These are phyloP conservation scores for Geotrichum macrosporum DNA, from an alignment of 1,139 yeast species.

Conservation along the genomic window DNA sequence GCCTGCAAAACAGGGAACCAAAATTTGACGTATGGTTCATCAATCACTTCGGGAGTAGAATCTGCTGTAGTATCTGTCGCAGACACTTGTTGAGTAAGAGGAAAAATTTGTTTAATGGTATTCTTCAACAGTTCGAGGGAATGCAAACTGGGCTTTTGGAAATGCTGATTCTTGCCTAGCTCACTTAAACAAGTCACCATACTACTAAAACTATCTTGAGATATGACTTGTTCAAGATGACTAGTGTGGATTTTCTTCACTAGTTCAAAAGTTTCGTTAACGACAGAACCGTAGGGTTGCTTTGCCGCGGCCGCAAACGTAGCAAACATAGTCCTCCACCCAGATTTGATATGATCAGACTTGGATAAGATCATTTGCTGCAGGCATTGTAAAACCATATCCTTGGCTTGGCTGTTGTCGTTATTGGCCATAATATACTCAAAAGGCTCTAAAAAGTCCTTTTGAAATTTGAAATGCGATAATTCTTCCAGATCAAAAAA, in stretches of 20 bases:
- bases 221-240: conserved; percentile 58
- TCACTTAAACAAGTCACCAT: conserved; percentile 74
- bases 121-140: conserved; percentile 71
- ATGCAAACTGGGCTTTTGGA: conserved; percentile 75
- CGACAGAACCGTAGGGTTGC: conserved; percentile 48
- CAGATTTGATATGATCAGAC: conserved; percentile 73
- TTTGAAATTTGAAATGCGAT: conserved; percentile 92
- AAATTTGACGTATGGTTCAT: conserved; percentile 45
- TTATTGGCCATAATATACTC: conserved; percentile 72
- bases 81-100: conserved; percentile 19
- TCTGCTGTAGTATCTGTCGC: neutral
- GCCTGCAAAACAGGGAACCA: conserved; percentile 82
- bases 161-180: conserved; percentile 76
- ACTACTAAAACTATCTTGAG: conserved; percentile 71
- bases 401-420: conserved; percentile 71
- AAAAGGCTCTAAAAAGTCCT: conserved; percentile 88
- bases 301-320: conserved; percentile 66
- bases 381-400: conserved; percentile 86
- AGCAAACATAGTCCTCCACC: conserved; percentile 88
- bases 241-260: conserved; percentile 60
- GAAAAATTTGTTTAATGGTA: conserved; percentile 34
- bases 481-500: conserved; percentile 91
- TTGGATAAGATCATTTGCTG: conserved; percentile 83
- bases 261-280: conserved; percentile 58
- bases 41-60: conserved; percentile 25